Evolutionary conservation across 129 eudicot species (phyloP).

Genomic region (Mikania micrantha): DNA sequence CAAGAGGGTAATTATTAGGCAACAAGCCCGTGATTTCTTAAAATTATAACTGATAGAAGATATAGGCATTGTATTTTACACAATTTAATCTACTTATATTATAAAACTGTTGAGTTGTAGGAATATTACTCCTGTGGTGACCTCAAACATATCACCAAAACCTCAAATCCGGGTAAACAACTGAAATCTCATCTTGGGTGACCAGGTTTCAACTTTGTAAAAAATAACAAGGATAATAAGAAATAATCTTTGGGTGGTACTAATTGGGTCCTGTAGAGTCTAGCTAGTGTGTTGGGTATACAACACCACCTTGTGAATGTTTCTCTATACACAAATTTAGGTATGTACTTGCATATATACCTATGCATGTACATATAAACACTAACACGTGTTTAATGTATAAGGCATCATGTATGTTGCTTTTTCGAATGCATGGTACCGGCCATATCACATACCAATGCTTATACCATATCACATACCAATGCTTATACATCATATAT

Average conservation of each 20-base stretch:
- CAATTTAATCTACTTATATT: no score
- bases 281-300: background rate
- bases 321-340: conserved; percentile 4
- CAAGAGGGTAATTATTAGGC: no score
- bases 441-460: background rate
- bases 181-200: no score
- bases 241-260: conserved; percentile 4
- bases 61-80: no score
- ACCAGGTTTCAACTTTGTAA: no score
- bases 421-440: background rate
- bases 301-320: conserved; percentile 9
- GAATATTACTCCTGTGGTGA: no score
- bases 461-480: background rate
- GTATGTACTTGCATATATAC: background rate
- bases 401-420: conserved; percentile 4
- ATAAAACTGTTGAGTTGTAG: no score
- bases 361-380: conserved; percentile 6
- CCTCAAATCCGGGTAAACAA: no score
- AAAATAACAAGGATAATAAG: background rate
- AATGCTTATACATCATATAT: conserved; percentile 1
- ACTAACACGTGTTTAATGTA: background rate
- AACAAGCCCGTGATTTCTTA: no score
- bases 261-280: no score
- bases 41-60: no score
- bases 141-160: no score